A percentile compares a stretch with the other conserved stretches of the same genome.
phyloP scores from a whole-genome alignment of 2,329 filamentous ascomycete genomes.

The Exophiala viscosa region DNA sequence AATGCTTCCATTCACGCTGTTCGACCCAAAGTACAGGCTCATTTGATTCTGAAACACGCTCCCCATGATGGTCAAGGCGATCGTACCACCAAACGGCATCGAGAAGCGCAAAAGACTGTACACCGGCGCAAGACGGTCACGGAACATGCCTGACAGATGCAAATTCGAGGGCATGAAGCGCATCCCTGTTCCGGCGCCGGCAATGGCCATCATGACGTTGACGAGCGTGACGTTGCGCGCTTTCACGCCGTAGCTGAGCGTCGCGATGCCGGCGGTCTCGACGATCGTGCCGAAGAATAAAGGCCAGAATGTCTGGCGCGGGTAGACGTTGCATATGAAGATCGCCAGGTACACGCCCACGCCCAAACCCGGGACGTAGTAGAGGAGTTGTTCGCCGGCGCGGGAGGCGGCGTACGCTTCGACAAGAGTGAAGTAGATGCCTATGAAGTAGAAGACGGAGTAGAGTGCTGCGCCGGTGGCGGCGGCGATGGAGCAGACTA shows the following conservation, averaged over 20 bases:
- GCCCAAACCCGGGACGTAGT: conserved; percentile 61
- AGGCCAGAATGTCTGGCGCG: conserved; percentile 58
- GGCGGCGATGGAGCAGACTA: conserved; percentile 63
- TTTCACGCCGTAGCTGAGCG: conserved; percentile 57
- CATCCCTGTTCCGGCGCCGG: conserved; percentile 60
- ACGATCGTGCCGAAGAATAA: conserved; percentile 56
- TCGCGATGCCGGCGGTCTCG: conserved; percentile 56
- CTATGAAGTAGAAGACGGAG: conserved; percentile 64
- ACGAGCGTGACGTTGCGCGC: conserved; percentile 49
- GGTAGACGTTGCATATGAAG: conserved; percentile 58
- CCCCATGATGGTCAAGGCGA: conserved; percentile 65
- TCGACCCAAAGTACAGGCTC: conserved; percentile 26
- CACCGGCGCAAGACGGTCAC: conserved; percentile 54
- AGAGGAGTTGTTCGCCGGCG: conserved; percentile 58
- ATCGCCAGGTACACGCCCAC: conserved; percentile 57
- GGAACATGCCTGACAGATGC: conserved; percentile 62
- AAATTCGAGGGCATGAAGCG: conserved; percentile 63
- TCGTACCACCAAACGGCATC: conserved; percentile 60
- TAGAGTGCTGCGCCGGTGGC: conserved; percentile 53
- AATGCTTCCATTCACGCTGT: conserved; percentile 32
- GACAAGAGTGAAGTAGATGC: conserved; percentile 64
- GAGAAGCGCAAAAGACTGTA: conserved; percentile 59
- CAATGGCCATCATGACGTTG: conserved; percentile 64
- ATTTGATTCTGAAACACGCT: conserved; percentile 64
- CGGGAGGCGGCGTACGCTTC: conserved; percentile 49